These are phyloP conservation scores for Syncephalis plumigaleata DNA, from an alignment of 371 early-diverging fungal species.

Conservation along the genomic window DNA sequence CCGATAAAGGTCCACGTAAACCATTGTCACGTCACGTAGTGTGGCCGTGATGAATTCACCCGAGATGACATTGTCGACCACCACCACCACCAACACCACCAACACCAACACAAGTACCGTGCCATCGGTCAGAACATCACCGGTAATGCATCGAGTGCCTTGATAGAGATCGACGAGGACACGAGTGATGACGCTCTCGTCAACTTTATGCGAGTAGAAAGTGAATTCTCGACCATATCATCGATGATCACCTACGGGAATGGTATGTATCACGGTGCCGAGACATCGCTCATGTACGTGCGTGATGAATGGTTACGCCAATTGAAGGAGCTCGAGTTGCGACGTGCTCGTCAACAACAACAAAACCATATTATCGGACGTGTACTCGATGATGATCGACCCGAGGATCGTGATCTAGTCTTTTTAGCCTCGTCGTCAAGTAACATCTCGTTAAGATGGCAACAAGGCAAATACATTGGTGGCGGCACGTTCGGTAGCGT, in stretches of 20 bases:
- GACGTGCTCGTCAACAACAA: constrained; percentile 25
- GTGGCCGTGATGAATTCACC: no score
- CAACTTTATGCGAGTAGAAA: no score
- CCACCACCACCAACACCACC: no score
- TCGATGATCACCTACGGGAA: not conserved
- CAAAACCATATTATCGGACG: constrained; percentile 49
- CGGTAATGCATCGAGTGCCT: no score
- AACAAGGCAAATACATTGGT: constrained; percentile 73
- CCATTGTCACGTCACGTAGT: no score
- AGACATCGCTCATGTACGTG: constrained; percentile 15
- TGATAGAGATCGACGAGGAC: no score
- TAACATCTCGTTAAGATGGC: constrained; percentile 69
- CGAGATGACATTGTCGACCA: no score
- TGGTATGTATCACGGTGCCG: constrained; percentile 1
- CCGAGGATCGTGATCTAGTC: constrained; percentile 58
- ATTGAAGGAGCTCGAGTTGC: constrained; percentile 26
- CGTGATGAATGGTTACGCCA: constrained; percentile 36
- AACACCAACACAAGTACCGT: no score
- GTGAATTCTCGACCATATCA: not conserved
- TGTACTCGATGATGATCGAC: constrained; percentile 55
- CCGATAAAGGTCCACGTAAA: constrained; percentile 7
- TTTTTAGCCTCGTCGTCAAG: constrained; percentile 56
- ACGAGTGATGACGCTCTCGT: no score
- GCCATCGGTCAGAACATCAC: no score
- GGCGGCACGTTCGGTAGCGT: constrained; percentile 79